These are phyloP conservation scores for Metschnikowia hibisci DNA, from an alignment of 805 yeast genomes.

Conservation along the genomic window DNA sequence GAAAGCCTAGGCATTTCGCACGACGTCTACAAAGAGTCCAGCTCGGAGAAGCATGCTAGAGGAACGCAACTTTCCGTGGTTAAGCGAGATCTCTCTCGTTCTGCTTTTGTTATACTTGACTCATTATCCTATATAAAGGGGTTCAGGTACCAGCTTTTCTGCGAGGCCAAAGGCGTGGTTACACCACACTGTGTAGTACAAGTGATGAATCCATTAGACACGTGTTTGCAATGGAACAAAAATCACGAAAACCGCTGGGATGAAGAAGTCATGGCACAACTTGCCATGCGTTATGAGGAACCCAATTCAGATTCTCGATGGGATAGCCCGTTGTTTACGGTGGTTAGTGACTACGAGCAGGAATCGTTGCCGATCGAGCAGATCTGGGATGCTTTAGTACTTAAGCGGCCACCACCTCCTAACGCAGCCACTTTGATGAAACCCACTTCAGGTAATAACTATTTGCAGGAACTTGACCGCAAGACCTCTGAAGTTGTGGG, in stretches of 20 bases:
- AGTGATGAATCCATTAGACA: slow-evolving; percentile 62
- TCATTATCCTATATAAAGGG: slow-evolving; percentile 90
- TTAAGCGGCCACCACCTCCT: slow-evolving; percentile 65
- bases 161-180: slow-evolving; percentile 82
- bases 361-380: slow-evolving; percentile 57
- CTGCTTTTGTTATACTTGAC: slow-evolving; percentile 78
- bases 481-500: slow-evolving; percentile 63
- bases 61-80: slow-evolving; percentile 87
- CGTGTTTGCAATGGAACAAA: slow-evolving; percentile 61
- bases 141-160: slow-evolving; percentile 86
- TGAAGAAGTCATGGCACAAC: slow-evolving; percentile 55
- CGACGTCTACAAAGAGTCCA: slow-evolving; percentile 64
- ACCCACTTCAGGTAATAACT: slow-evolving; percentile 73
- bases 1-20: slow-evolving; percentile 71
- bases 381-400: slow-evolving; percentile 59
- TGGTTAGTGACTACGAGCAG: slow-evolving; percentile 51
- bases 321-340: slow-evolving; percentile 87
- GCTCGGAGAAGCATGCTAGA: slow-evolving; percentile 74
- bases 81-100: slow-evolving; percentile 67
- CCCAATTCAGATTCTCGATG: slow-evolving; percentile 83
- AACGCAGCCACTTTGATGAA: slow-evolving; percentile 81
- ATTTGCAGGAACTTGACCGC: slow-evolving; percentile 72
- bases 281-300: slow-evolving; percentile 87
- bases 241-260: slow-evolving; percentile 53
- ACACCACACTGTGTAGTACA: slow-evolving; percentile 85